A percentile compares a stretch with the other conserved stretches of the same genome.
These are phyloP conservation scores for Pleurozium schreberi DNA, from an alignment of 225 moss, liverwort and hornwort species.

Conservation along the genomic window DNA sequence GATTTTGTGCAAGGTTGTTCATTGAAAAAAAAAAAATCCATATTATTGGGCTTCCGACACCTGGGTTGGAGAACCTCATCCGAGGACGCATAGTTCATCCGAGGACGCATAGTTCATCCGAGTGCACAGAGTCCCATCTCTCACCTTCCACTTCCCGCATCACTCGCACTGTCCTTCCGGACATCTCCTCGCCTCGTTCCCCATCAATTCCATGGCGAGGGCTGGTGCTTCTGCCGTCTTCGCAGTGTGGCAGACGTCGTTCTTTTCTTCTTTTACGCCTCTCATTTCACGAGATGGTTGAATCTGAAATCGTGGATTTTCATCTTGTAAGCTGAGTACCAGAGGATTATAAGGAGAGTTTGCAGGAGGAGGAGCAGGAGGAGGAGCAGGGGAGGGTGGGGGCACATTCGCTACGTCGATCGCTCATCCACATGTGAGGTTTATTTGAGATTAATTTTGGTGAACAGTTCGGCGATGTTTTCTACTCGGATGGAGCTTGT, in stretches of 20 bases:
- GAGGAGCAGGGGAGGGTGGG: neutral
- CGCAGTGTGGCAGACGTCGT: neutral
- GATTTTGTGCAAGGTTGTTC: too few relatives aligned
- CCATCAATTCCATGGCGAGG: neutral
- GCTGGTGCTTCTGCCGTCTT: neutral
- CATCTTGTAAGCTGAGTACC: neutral
- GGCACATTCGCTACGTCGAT: neutral
- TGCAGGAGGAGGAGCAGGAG: neutral
- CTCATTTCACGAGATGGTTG: neutral
- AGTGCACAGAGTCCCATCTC: neutral
- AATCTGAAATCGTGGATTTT: neutral
- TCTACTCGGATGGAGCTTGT: neutral
- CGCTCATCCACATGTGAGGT: neutral
- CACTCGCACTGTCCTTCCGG: neutral
- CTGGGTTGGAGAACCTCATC: too few relatives aligned
- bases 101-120: neutral
- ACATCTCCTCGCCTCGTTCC: neutral
- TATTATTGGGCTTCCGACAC: too few relatives aligned
- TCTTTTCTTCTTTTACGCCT: too few relatives aligned
- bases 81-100: neutral
- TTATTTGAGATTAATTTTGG: neutral
- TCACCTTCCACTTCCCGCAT: neutral
- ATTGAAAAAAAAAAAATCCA: too few relatives aligned
- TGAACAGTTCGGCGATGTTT: neutral
- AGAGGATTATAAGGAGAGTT: neutral